phyloP scores from a whole-genome alignment of 106 monocot genomes.

The Acorus calamus region DNA sequence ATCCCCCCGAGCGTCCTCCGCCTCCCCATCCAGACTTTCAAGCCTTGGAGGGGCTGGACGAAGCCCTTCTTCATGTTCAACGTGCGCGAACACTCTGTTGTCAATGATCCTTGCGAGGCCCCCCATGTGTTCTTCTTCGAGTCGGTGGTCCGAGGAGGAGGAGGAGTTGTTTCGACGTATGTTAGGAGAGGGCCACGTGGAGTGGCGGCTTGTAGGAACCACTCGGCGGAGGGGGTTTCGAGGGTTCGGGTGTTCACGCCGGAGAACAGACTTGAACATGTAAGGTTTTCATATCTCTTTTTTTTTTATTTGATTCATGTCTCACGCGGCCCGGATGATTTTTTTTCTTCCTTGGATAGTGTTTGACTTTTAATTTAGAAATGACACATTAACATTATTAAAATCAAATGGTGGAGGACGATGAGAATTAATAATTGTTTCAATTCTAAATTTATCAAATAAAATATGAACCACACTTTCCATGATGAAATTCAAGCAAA shows the following conservation, averaged over 20 bases:
- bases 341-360: no score
- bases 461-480: no score
- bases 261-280: conserved; percentile 10
- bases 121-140: conserved; percentile 11
- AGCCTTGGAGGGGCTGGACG: conserved; percentile 4
- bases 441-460: no score
- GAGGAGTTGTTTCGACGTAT: conserved; percentile 4
- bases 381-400: no score
- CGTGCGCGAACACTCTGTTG: not conserved
- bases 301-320: no score
- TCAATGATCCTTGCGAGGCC: not conserved
- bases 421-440: no score
- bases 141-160: not conserved
- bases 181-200: conserved; percentile 1
- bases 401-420: no score
- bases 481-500: no score
- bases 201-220: conserved; percentile 2
- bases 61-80: conserved; percentile 15
- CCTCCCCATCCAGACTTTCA: conserved; percentile 9
- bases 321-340: no score
- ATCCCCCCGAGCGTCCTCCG: conserved; percentile 1
- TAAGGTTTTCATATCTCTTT: not conserved
- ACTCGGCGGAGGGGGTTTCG: conserved; percentile 6
- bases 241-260: conserved; percentile 5
- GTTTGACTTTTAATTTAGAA: no score